Percentiles rank a stretch among this genome's conserved stretches.
phyloP scores from a whole-genome alignment of 768 basidiomycete genomes.

The Pulveroboletus ravenelii region DNA sequence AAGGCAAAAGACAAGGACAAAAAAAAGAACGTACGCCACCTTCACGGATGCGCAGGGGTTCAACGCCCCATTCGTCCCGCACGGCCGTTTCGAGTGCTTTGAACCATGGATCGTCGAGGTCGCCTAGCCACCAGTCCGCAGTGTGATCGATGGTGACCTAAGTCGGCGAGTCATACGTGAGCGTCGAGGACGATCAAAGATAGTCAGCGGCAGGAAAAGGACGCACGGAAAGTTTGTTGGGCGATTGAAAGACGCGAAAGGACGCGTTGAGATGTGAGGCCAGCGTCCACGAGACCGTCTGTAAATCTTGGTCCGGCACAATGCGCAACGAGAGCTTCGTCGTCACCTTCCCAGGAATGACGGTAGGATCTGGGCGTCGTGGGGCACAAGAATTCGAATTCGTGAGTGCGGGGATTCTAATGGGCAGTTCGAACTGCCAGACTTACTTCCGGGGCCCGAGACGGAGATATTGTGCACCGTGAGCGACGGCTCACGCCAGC shows the following conservation, averaged over 20 bases:
- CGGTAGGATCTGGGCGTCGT: conserved; percentile 59
- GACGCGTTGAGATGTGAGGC: conserved; percentile 51
- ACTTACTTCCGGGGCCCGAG: conserved; percentile 74
- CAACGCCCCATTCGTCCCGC: conserved; percentile 78
- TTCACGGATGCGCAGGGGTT: conserved; percentile 86
- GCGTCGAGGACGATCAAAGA: no score
- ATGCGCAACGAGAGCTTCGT: conserved; percentile 87
- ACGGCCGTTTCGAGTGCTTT: conserved; percentile 79
- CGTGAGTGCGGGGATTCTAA: not conserved
- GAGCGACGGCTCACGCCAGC: conserved; percentile 89
- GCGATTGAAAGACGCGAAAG: conserved; percentile 59
- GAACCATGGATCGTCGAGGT: conserved; percentile 82
- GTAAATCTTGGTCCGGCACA: conserved; percentile 88
- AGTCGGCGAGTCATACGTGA: not conserved
- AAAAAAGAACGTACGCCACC: conserved; percentile 64
- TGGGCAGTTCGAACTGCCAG: not conserved
- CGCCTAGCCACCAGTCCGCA: conserved; percentile 96
- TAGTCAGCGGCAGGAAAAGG: not conserved
- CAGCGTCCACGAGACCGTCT: conserved; percentile 59
- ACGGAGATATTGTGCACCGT: conserved; percentile 83
- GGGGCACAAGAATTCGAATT: not conserved
- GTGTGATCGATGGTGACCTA: conserved; percentile 77
- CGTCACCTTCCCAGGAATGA: conserved; percentile 83
- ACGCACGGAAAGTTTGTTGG: conserved; percentile 66
- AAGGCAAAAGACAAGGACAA: no score